Evolutionary conservation across 805 yeast species (phyloP).

Genomic region (Kluyveromyces wickerhamii): DNA sequence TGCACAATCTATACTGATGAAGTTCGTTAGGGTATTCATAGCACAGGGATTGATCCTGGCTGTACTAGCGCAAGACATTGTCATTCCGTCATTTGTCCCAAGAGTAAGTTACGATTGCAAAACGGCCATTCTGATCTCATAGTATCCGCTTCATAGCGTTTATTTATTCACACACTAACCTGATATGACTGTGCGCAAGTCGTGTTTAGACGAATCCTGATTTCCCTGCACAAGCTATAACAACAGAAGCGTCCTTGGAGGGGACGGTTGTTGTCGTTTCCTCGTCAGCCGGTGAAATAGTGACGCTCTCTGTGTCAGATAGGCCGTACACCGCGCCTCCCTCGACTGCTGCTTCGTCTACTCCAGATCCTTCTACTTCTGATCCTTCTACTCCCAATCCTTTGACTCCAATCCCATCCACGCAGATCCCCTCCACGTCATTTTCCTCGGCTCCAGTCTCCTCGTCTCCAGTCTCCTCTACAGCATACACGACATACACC

Average conservation of each 20-base stretch:
- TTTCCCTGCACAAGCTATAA: slow-evolving; percentile 5
- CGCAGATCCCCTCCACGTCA: slow-evolving; percentile 1
- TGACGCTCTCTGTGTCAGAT: slow-evolving; percentile 3
- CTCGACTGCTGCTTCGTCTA: slow-evolving; percentile 1
- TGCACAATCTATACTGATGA: too few relatives aligned
- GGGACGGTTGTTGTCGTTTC: slow-evolving; percentile 8
- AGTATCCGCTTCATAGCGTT: too few relatives aligned
- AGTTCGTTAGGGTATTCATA: too few relatives aligned
- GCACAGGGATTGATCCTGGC: neutral
- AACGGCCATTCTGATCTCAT: too few relatives aligned
- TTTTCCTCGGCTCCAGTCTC: neutral
- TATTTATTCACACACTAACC: too few relatives aligned
- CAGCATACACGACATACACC: neutral
- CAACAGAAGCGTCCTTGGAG: slow-evolving; percentile 6
- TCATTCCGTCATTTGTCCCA: slow-evolving; percentile 1
- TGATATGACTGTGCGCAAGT: too few relatives aligned
- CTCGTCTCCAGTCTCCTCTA: neutral
- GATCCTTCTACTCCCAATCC: slow-evolving; percentile 3
- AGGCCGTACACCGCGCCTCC: slow-evolving; percentile 3
- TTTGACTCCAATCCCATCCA: slow-evolving; percentile 2
- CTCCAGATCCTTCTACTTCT: slow-evolving; percentile 1
- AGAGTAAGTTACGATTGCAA: neutral
- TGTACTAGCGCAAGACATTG: slow-evolving; percentile 1
- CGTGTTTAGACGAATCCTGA: slow-evolving; percentile 9
- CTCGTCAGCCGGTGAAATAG: slow-evolving; percentile 1